Base-by-base conservation (phyloP, 164 flowering plant genomes). In the Santalum album region DNA sequence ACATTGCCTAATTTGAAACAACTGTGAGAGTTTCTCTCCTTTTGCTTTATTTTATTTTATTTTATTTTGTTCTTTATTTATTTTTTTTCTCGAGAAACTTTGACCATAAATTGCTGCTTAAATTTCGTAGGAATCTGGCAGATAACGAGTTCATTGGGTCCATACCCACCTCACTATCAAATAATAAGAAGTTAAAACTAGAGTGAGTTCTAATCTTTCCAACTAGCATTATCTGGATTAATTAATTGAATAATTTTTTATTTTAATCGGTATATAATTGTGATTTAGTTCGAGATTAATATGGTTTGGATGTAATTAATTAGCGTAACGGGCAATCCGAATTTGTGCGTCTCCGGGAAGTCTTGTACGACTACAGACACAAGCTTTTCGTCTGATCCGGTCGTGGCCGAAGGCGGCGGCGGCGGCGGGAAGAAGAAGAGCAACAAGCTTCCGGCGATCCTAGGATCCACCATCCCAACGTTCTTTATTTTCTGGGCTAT, bases 101-200 rank as follows among this genome's bases (percentile, higher is more conserved):
- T 36, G 12, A 15, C 12, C 7, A 1, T 1, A 14, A 36, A 36
- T 1, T 14, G 12, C 35, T 4, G 5, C 35, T 36, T 15, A 36
- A 6, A 36, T 25, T 20, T 17, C 38, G 10, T 23, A 72, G 75
- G 61, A 68, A 72, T 26, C 53, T 68, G 61, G 69, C 67, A 3
- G 55, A 61, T 17, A 72, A 72, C 39, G 32, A 49, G 1, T 61
- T 68, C 21, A 52, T 15, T 19, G 69, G 75, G 21, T 12, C 62
- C 9, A 45, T 72, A 19, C 75, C 75, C 21, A 10, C 57, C 9
- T 57, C 73, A 9, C 14, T 69, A 26, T 58, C 54, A 12, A 18
- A 54, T 1, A 65, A 69, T 7, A 61, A 47, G 0, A 65, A 56
- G 7, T 29, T 65, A 29, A 64, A 61, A 42, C 39, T 69, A 27